A percentile compares a stretch with the other conserved stretches of the same genome.
Conservation (phyloP, 805 yeast genomes). For the Sugiyamaella marilandica region DNA sequence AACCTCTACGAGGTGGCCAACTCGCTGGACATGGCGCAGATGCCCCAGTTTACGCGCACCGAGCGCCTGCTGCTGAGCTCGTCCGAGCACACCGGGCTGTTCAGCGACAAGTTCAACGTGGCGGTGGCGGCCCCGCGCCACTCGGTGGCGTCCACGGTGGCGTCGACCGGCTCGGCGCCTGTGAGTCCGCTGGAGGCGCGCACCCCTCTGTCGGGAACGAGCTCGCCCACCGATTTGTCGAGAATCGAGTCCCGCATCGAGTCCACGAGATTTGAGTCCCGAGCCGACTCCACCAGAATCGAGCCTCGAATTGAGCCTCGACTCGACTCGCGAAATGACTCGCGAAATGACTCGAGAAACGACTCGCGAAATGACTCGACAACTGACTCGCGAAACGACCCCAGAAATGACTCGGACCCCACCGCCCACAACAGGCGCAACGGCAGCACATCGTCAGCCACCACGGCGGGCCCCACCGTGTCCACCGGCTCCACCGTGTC, state of each 20-base stretch:
- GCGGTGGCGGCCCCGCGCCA: background rate
- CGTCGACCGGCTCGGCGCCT: background rate
- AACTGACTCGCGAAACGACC: background rate
- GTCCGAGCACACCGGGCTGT: constrained; percentile 24
- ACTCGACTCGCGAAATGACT: background rate
- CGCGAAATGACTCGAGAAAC: background rate
- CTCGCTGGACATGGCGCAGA: constrained; percentile 24
- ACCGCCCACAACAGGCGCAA: constrained; percentile 1
- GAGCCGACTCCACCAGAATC: background rate
- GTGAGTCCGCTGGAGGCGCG: background rate
- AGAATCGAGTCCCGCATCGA: no score
- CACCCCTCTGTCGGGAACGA: background rate
- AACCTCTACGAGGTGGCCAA: constrained; percentile 30
- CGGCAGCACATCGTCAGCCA: background rate
- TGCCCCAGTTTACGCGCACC: constrained; percentile 27
- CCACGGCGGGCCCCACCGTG: background rate
- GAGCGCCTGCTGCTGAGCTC: constrained; percentile 28
- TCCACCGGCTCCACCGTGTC: no score
- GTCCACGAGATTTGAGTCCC: no score
- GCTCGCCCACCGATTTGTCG: no score
- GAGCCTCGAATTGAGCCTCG: no score
- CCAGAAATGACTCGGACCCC: background rate
- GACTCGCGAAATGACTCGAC: background rate
- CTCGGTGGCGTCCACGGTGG: background rate
- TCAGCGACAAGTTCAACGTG: constrained; percentile 25